Evolutionary conservation across 2,329 filamentous ascomycete species (phyloP).

Genomic region (Fusarium concolor): DNA sequence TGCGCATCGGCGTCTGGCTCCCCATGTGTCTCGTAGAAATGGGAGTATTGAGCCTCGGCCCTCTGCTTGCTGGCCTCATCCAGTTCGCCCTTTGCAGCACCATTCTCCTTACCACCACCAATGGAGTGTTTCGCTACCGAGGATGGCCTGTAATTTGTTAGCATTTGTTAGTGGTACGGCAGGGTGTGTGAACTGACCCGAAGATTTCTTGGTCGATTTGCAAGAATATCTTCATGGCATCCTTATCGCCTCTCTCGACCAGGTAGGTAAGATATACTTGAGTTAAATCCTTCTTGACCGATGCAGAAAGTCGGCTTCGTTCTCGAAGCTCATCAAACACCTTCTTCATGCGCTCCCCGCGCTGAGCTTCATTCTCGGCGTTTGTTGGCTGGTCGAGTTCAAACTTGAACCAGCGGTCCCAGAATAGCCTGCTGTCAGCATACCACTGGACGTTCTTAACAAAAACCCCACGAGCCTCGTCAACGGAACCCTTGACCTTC

Average conservation of each 20-base stretch:
- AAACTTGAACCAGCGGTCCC: conserved; percentile 88
- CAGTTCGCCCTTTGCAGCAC: conserved; percentile 56
- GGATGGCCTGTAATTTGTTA: conserved; percentile 54
- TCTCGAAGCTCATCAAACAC: conserved; percentile 80
- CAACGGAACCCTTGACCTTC: conserved; percentile 84
- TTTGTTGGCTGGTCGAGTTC: conserved; percentile 85
- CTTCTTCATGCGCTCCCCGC: conserved; percentile 80
- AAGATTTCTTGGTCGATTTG: conserved; percentile 87
- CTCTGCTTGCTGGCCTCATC: conserved; percentile 63
- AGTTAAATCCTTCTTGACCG: conserved; percentile 79
- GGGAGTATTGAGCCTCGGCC: conserved; percentile 63
- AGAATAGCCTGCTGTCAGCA: conserved; percentile 87
- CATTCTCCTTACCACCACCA: conserved; percentile 60
- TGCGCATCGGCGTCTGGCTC: conserved; percentile 61
- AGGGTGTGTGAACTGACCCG: conserved; percentile 67
- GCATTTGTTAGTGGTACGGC: conserved; percentile 2
- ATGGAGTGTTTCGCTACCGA: conserved; percentile 59
- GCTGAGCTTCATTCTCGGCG: conserved; percentile 70
- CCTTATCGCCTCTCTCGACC: conserved; percentile 82
- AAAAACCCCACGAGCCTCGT: conserved; percentile 87
- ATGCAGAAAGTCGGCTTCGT: conserved; percentile 75
- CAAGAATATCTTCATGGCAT: conserved; percentile 88
- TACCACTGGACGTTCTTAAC: conserved; percentile 86
- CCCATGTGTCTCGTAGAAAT: conserved; percentile 64
- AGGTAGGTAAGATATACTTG: conserved; percentile 86